phyloP scores from a whole-genome alignment of 1,284 basidiomycete genomes.

The Fomitiporia mediterranea region DNA sequence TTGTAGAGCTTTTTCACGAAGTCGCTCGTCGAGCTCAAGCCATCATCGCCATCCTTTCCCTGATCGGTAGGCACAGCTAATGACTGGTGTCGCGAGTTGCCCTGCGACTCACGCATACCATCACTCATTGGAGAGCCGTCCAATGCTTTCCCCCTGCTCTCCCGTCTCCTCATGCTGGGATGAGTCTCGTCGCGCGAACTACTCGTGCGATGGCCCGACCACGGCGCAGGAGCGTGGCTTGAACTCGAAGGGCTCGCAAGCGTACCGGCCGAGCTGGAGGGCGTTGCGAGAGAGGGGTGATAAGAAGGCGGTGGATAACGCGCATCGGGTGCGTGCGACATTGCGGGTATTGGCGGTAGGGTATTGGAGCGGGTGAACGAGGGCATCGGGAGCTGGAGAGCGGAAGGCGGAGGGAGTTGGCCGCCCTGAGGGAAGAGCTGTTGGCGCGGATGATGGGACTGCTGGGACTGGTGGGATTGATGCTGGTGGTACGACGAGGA shows the following conservation, averaged over 20 bases:
- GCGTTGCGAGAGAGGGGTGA: slow-evolving; percentile 25
- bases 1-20: slow-evolving; percentile 97
- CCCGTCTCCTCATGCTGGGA: slow-evolving; percentile 13
- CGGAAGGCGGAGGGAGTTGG: slow-evolving; percentile 41
- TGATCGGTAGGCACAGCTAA: slow-evolving; percentile 18
- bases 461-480: slow-evolving; percentile 26
- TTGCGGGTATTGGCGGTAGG: slow-evolving; percentile 33
- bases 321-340: slow-evolving; percentile 25
- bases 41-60: slow-evolving; percentile 43
- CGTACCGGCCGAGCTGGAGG: slow-evolving; percentile 11
- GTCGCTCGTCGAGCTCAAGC: slow-evolving; percentile 75
- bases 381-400: slow-evolving; percentile 35
- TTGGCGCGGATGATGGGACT: slow-evolving; percentile 25
- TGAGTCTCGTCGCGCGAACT: slow-evolving; percentile 17
- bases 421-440: slow-evolving; percentile 30
- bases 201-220: slow-evolving; percentile 16
- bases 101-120: slow-evolving; percentile 3
- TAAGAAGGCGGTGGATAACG: slow-evolving; percentile 34
- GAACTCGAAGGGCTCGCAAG: slow-evolving; percentile 9
- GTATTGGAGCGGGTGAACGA: slow-evolving; percentile 34
- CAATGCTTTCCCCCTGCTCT: slow-evolving; percentile 16
- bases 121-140: slow-evolving; percentile 6
- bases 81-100: neutral
- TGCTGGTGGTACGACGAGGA: slow-evolving; percentile 24
- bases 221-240: slow-evolving; percentile 4